Conservation (phyloP, 2,329 filamentous ascomycete species). For the Fusarium protoensiforme region DNA sequence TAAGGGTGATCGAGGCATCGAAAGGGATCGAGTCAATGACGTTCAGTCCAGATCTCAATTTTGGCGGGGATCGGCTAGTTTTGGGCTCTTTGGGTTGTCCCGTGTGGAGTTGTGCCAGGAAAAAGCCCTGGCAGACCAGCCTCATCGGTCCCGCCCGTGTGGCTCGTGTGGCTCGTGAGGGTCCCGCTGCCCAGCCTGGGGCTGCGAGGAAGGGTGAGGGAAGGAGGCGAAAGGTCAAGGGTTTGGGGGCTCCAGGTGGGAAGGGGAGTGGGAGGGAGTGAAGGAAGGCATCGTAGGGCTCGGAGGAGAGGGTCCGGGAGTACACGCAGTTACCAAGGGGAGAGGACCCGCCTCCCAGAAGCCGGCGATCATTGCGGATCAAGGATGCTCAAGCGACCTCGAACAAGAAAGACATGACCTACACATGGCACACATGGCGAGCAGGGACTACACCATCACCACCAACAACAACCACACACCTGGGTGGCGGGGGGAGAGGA, state of each 20-base stretch:
- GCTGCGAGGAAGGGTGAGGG: slow-evolving; percentile 13
- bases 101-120: slow-evolving; percentile 17
- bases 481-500: not conserved
- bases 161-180: slow-evolving; percentile 37
- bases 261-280: slow-evolving; percentile 9
- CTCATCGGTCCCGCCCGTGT: slow-evolving; percentile 40
- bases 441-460: slow-evolving; percentile 13
- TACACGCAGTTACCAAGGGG: not conserved
- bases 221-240: slow-evolving; percentile 15
- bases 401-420: not conserved
- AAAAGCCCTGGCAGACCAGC: slow-evolving; percentile 32
- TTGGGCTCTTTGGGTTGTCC: slow-evolving; percentile 17
- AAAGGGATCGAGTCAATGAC: slow-evolving; percentile 36
- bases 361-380: slow-evolving; percentile 20
- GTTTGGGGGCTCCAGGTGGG: not conserved
- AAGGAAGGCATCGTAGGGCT: slow-evolving; percentile 14
- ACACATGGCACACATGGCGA: slow-evolving; percentile 22
- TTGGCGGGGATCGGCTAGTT: slow-evolving; percentile 38
- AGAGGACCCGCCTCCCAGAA: slow-evolving; percentile 13
- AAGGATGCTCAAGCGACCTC: slow-evolving; percentile 1
- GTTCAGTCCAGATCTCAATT: slow-evolving; percentile 37
- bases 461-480: not conserved
- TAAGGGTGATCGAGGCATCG: slow-evolving; percentile 29
- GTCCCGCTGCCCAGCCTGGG: slow-evolving; percentile 24
- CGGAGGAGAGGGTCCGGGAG: slow-evolving; percentile 31